These are phyloP conservation scores for Corylus heterophylla DNA, from an alignment of 306 rosid species.

Conservation along the genomic window DNA sequence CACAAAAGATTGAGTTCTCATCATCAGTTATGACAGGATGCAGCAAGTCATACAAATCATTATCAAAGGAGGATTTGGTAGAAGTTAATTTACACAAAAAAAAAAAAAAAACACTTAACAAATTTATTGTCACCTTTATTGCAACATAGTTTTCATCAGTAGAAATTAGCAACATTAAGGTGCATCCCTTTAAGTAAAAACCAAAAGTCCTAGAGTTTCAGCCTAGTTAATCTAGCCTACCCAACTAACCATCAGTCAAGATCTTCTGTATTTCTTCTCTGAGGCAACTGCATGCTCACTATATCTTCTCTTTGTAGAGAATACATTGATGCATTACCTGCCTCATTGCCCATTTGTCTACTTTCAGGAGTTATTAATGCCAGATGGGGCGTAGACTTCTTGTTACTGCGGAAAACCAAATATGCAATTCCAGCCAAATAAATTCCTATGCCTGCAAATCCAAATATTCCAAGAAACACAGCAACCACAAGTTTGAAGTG, in stretches of 20 bases:
- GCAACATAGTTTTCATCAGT: conserved; percentile 1
- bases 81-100: not conserved
- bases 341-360: conserved; percentile 44
- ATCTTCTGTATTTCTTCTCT: conserved; percentile 50
- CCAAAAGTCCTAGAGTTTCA: not conserved
- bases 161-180: conserved; percentile 20
- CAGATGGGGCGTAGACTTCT: conserved; percentile 54
- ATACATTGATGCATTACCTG: conserved; percentile 42
- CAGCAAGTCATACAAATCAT: too few species aligned
- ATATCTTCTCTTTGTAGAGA: conserved; percentile 73
- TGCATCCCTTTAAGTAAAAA: conserved; percentile 8
- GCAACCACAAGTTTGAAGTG: conserved; percentile 44
- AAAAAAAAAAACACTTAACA: not conserved
- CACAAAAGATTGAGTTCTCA: too few species aligned
- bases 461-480: conserved; percentile 74
- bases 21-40: too few species aligned
- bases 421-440: conserved; percentile 79
- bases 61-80: too few species aligned
- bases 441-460: conserved; percentile 71
- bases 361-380: conserved; percentile 69
- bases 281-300: conserved; percentile 89
- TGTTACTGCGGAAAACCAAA: conserved; percentile 72
- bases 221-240: conserved; percentile 12
- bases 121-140: not conserved
- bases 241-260: conserved; percentile 43